phyloP scores from a whole-genome alignment of 352 stramenopile species.

The Phytophthora multivora region DNA sequence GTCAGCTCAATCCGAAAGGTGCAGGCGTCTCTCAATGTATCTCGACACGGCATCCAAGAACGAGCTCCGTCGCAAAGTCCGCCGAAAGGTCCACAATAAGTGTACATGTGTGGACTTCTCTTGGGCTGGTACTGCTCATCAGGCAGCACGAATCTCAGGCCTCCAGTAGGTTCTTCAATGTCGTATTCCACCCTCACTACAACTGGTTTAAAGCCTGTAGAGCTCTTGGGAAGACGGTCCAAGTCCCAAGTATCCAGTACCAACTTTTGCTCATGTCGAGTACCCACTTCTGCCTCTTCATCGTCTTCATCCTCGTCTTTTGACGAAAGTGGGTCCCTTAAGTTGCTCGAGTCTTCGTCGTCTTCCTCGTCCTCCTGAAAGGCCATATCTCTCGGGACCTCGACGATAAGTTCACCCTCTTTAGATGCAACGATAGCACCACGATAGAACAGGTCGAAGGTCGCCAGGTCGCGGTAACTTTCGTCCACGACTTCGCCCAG shows the following conservation, averaged over 20 bases:
- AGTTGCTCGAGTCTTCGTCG: conserved; percentile 37
- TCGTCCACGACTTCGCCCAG: conserved; percentile 79
- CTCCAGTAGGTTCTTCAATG: conserved; percentile 65
- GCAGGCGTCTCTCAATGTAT: conserved; percentile 75
- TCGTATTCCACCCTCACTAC: conserved; percentile 83
- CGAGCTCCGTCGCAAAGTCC: conserved; percentile 81
- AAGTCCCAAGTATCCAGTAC: conserved; percentile 72
- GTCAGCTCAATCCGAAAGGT: conserved; percentile 79
- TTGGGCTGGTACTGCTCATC: conserved; percentile 70
- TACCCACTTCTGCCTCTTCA: conserved; percentile 43
- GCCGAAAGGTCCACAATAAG: conserved; percentile 81
- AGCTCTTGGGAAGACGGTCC: conserved; percentile 68
- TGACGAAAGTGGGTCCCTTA: conserved; percentile 39
- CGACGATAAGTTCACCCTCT: conserved; percentile 79
- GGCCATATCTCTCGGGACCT: conserved; percentile 64
- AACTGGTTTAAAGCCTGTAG: conserved; percentile 71
- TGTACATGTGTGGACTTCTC: conserved; percentile 87
- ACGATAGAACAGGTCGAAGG: conserved; percentile 87
- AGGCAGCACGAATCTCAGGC: conserved; percentile 75
- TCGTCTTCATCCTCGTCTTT: conserved; percentile 38
- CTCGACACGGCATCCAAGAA: conserved; percentile 86
- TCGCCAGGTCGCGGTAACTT: conserved; percentile 74
- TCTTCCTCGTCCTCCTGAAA: conserved; percentile 63
- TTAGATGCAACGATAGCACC: conserved; percentile 85
- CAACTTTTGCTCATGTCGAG: conserved; percentile 35